A percentile compares a stretch with the other conserved stretches of the same genome.
These are phyloP conservation scores for Myotisia sp. DNA, from an alignment of 2,329 filamentous ascomycete species.

Conservation along the genomic window DNA sequence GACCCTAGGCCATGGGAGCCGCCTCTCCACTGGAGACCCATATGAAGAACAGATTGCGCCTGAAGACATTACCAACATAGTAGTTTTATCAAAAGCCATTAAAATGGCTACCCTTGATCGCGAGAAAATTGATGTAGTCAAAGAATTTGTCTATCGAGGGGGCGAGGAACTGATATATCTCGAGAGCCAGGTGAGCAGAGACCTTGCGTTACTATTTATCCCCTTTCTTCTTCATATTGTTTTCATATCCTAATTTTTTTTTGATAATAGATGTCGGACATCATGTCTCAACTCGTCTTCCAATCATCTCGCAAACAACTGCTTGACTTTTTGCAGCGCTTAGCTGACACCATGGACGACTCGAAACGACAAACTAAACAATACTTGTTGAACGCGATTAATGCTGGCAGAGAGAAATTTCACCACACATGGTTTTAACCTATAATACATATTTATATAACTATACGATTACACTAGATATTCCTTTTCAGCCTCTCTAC, in stretches of 20 bases:
- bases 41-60: slow-evolving; percentile 30
- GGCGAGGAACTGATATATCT: slow-evolving; percentile 63
- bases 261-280: slow-evolving; percentile 61
- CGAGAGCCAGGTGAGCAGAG: slow-evolving; percentile 40
- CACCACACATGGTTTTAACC: slow-evolving; percentile 53
- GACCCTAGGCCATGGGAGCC: slow-evolving; percentile 13
- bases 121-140: slow-evolving; percentile 74
- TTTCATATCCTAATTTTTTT: slow-evolving; percentile 2
- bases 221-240: background rate
- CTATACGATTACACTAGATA: too few relatives aligned
- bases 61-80: slow-evolving; percentile 50
- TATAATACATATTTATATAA: too few relatives aligned
- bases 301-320: slow-evolving; percentile 72
- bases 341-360: slow-evolving; percentile 37
- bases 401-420: slow-evolving; percentile 52
- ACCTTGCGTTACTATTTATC: too few relatives aligned
- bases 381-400: slow-evolving; percentile 32
- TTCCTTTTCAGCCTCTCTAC: too few relatives aligned
- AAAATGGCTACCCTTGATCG: slow-evolving; percentile 65
- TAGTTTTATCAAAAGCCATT: slow-evolving; percentile 54
- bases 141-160: slow-evolving; percentile 65
- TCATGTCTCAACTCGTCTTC: slow-evolving; percentile 79
- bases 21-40: slow-evolving; percentile 18
- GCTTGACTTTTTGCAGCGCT: slow-evolving; percentile 53
- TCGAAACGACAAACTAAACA: too few relatives aligned